Conservation (phyloP, 495 filamentous ascomycete species). For the Daldinia childiae region DNA sequence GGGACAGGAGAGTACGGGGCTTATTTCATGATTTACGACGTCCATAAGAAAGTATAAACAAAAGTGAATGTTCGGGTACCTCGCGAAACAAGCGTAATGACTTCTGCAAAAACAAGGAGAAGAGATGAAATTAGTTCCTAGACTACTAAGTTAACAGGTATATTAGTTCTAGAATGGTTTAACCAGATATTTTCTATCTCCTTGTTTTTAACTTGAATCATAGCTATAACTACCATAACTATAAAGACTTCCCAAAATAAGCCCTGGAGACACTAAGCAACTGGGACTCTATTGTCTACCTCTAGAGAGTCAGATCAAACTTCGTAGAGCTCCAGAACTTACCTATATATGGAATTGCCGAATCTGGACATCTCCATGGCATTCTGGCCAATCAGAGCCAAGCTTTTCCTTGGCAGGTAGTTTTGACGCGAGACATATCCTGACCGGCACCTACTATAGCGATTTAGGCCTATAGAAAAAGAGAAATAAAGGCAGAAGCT, state of each 20-base stretch:
- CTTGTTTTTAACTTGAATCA: too few species aligned
- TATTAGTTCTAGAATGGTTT: too few species aligned
- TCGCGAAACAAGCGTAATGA: not conserved
- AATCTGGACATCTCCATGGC: conserved; percentile 22
- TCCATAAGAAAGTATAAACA: not conserved
- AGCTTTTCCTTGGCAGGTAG: conserved; percentile 13
- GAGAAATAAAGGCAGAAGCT: not conserved
- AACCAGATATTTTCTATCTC: too few species aligned
- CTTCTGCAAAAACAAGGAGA: not conserved
- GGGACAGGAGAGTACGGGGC: not conserved
- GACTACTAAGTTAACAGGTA: too few species aligned
- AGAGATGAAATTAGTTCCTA: too few species aligned
- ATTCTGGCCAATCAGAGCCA: conserved; percentile 28
- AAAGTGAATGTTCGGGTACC: not conserved
- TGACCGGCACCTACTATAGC: not conserved
- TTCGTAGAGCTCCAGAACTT: not conserved
- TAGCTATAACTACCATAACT: too few species aligned
- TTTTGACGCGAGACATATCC: too few species aligned
- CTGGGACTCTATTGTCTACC: not conserved
- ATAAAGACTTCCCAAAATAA: not conserved
- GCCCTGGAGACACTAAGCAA: not conserved
- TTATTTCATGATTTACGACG: conserved; percentile 2
- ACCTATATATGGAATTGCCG: conserved; percentile 24
- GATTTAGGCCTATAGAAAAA: not conserved
- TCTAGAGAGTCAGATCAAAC: not conserved